These are phyloP conservation scores for Hypoxylon fragiforme DNA, from an alignment of 495 filamentous ascomycete genomes.

Conservation along the genomic window DNA sequence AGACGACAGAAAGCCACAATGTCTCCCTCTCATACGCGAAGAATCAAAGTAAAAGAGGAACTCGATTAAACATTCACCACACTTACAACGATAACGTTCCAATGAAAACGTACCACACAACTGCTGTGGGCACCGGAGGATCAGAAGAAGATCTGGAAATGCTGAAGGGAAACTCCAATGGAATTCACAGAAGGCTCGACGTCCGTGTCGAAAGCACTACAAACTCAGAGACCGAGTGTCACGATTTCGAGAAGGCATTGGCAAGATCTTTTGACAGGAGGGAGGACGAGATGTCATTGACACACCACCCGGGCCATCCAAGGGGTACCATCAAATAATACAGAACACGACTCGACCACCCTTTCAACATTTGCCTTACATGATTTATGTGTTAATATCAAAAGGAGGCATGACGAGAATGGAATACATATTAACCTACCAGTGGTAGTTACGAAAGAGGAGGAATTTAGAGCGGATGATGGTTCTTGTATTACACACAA, in stretches of 20 bases:
- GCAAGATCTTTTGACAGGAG: constrained; percentile 7
- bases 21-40: constrained; percentile 7
- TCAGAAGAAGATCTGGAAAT: constrained; percentile 14
- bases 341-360: not conserved
- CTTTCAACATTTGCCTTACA: not conserved
- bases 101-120: constrained; percentile 14
- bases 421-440: not conserved
- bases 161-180: not conserved
- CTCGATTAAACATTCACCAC: not conserved
- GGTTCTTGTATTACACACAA: not conserved
- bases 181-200: constrained; percentile 13
- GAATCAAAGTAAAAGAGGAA: constrained; percentile 1
- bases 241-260: not conserved
- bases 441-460: not conserved
- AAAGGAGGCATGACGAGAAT: not conserved
- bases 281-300: constrained; percentile 12
- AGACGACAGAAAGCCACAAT: not conserved
- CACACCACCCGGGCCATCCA: constrained; percentile 9
- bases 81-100: constrained; percentile 1
- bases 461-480: not conserved
- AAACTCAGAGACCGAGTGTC: constrained; percentile 6
- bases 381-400: not conserved
- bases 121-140: constrained; percentile 1
- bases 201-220: constrained; percentile 14
- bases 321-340: not conserved